Evolutionary conservation across 2,329 filamentous ascomycete genomes (phyloP).

Genomic region (Monilinia vaccinii-corymbosi): DNA sequence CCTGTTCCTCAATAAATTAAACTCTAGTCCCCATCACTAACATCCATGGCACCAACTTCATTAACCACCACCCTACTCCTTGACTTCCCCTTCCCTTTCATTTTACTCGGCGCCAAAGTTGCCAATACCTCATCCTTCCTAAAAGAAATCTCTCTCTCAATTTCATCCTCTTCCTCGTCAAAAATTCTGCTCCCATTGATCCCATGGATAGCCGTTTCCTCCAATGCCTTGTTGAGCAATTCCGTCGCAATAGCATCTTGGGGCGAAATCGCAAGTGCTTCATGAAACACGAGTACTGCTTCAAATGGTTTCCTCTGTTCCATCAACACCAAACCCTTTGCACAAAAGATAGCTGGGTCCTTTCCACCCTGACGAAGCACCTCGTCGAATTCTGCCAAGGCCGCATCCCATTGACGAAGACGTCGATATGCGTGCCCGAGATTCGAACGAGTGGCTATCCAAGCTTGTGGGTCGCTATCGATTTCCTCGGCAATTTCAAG

Average conservation of each 20-base stretch:
- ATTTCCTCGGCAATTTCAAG: conserved; percentile 72
- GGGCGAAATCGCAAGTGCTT: conserved; percentile 68
- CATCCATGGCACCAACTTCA: conserved; percentile 42
- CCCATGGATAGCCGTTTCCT: conserved; percentile 42
- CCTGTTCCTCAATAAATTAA: neutral
- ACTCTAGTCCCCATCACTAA: conserved; percentile 43
- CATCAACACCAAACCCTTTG: conserved; percentile 76
- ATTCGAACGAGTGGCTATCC: conserved; percentile 78
- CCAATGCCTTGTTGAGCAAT: conserved; percentile 61
- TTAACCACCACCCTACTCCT: conserved; percentile 31
- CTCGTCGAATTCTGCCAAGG: conserved; percentile 75
- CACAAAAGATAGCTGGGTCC: conserved; percentile 67
- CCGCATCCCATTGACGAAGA: conserved; percentile 56
- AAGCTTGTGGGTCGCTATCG: conserved; percentile 71
- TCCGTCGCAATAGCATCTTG: conserved; percentile 78
- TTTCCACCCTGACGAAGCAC: conserved; percentile 77
- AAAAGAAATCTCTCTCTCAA: conserved; percentile 44
- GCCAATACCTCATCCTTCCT: conserved; percentile 38
- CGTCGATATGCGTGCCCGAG: conserved; percentile 81
- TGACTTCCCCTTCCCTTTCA: conserved; percentile 36
- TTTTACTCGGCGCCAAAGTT: conserved; percentile 32
- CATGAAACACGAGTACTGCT: conserved; percentile 73
- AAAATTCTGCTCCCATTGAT: conserved; percentile 20
- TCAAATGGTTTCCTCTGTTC: conserved; percentile 67
- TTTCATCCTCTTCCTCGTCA: conserved; percentile 40